Base-by-base conservation (phyloP, 768 basidiomycete genomes). In the Tylopilus sp. region DNA sequence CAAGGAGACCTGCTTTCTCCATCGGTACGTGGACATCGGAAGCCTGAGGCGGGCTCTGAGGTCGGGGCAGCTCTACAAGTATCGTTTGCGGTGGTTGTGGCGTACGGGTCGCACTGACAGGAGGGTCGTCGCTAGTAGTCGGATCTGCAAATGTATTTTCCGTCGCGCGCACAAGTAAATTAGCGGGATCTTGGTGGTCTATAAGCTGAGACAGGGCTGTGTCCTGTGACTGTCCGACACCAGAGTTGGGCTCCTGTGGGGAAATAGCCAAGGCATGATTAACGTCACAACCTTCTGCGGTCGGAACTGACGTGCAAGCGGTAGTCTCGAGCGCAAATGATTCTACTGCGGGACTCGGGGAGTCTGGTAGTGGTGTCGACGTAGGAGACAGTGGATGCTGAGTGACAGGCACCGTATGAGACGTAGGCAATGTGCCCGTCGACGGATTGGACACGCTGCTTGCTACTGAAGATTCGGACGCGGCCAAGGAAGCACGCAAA, bases 401-500 rank as follows among this genome's bases (percentile, higher is more conserved):
- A 31, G 58, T 43, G 42, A 63, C 64, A 17, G 57, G 59, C 36
- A 53, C 51, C 15, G 42, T 22, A 47, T 49, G 51, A 18, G 77
- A 69, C 8, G 64, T 54, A 12, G 81, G 75, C 4, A 82, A 77
- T 17, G 69, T 65, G 36, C 69, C 72, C 6, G 71, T 60, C 18
- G 81, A 76, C 8, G 65, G 62, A 38, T 53, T 53, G 6, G 79
- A 73, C 0, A 81, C 73, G 21, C 69, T 71, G 18, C 68, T n/a
- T n/a, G n/a, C 53, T 50, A 66, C 71, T 9, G 80, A 79, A 12
- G 75, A 71, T 18, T 89, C 87, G 18, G 77, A 80, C 46, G 77
- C 75, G 20, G 77, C 75, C 57, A 83, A 78, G 23, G 72, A 79
- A 38, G 86, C 83, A 40, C 84, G 79, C n/a, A 91, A 72, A 40